Base-by-base conservation (phyloP, 192 early-diverging fungal species). In the Coemansia umbellata region DNA sequence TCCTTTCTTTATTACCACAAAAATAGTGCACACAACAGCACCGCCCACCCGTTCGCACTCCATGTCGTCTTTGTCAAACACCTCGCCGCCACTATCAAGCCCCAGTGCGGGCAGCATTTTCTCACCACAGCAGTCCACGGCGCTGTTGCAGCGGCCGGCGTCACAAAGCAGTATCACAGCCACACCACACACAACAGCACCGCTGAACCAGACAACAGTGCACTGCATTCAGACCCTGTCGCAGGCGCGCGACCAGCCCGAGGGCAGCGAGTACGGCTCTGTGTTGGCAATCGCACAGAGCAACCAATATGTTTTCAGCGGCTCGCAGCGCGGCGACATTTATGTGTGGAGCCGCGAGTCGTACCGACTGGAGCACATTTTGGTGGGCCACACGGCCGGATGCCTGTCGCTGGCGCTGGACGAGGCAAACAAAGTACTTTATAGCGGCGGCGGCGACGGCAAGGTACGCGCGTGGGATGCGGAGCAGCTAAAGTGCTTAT, bases 381-480 rank as follows among this genome's bases (percentile, higher is more conserved):
- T 69, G 5, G 37, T 26, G 22, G 69, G 60, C 8, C 73, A 74
- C 22, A 39, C 58, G 2, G 63, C 54, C 40, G 69, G 63, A 15
- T 59, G 79, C 31, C 54, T 63, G 35, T 41, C 63, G 13, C 33
- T 73, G 35, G 57, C 31, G 14, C 24, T 78, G 2, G 56, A 53
- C 50, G 31, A 24, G 0, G 15, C 1, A 4, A 27, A 26, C 26
- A 22, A 31, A 7, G 44, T 58, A 11, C 36, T 78, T 39, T 75
- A 47, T 27, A 71, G 60, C 50, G 58, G 60, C 15, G 66, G 66
- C 60, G 84, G 85, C n/a, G 88, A 90, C 49, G 84, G 86, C 9
- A 85, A 80, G 1, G 81, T 90, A 32, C 72, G 85, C 28, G 81
- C 82, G 2, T 90, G 88, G 88, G 79, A 87, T 47, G 78, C 80